Percentiles rank a stretch among this genome's conserved stretches.
Conservation (phyloP, 2,329 filamentous ascomycete genomes). For the Alternaria infectoria region DNA sequence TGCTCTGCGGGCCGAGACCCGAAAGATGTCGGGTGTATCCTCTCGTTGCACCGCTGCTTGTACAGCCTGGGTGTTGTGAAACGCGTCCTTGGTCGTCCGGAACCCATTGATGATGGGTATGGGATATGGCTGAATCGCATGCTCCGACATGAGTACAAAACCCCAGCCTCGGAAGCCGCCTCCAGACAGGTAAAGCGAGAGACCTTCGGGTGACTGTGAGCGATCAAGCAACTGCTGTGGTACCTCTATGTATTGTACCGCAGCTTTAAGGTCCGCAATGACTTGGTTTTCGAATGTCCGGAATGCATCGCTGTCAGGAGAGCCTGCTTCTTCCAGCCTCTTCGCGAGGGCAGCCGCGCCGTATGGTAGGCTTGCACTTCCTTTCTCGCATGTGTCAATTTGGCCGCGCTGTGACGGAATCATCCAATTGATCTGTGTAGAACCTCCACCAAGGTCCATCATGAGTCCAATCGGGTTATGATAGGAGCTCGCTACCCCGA, state of each 20-base stretch:
- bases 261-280: conserved; percentile 61
- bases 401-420: conserved; percentile 54
- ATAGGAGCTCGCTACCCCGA: conserved; percentile 81
- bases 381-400: conserved; percentile 44
- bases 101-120: conserved; percentile 85
- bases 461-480: conserved; percentile 75
- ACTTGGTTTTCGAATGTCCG: conserved; percentile 62
- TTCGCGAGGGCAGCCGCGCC: conserved; percentile 71
- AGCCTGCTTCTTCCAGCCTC: conserved; percentile 52
- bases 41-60: conserved; percentile 50
- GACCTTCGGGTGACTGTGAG: conserved; percentile 24
- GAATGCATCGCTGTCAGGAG: conserved; percentile 51
- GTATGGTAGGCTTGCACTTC: conserved; percentile 71
- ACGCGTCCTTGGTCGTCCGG: conserved; percentile 66
- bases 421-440: conserved; percentile 74
- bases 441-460: conserved; percentile 84
- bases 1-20: conserved; percentile 79
- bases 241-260: conserved; percentile 64
- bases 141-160: conserved; percentile 82
- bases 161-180: conserved; percentile 92
- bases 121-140: conserved; percentile 77
- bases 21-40: conserved; percentile 59
- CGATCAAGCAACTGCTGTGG: conserved; percentile 59
- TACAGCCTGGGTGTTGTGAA: conserved; percentile 61
- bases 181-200: conserved; percentile 81